Evolutionary conservation across 805 yeast species (phyloP), one percentile per base, ranked within the genome.

Genomic region (Kuraishia floccosa): DNA sequence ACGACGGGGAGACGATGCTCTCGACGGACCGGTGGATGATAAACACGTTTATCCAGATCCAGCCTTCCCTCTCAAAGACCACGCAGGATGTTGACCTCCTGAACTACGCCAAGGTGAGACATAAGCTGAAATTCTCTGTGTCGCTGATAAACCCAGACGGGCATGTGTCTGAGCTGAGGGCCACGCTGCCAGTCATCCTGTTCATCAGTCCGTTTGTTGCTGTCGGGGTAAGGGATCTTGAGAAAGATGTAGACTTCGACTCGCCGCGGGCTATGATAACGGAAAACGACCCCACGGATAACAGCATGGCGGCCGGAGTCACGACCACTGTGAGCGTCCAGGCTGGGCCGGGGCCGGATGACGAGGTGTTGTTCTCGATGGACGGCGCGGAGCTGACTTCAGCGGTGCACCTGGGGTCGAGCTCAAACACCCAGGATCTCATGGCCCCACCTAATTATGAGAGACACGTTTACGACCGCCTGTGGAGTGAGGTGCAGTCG

Each of bases 401-500:
- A n/a, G n/a, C n/a, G n/a, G n/a, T n/a, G n/a, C n/a, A n/a, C n/a
- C n/a, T n/a, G n/a, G 46, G 45, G 18, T 36, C 41, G 3, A 34
- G 44, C 22, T 35, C 48, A 5, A 45, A 54, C n/a, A 60, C 64
- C 4, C 59, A 67, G 33, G 66, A 56, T 28, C 46, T 72, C 28
- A 64, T 72, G 58, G 91, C 95, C 1, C 96, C 96, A 3, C 94
- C 96, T 17, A 67, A 78, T 35, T 86, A 86, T 50, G 86, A 74
- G 36, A 72, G 68, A 33, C 94, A 83, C 50, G 71, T 84, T 23
- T 82, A 79, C 51, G 96, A 86, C 53, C 60, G 81, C 34, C 53
- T 86, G 15, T 85, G 82, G 82, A 66, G 70, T 22, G 87, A 77
- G 35, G 61, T 74, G 6, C 48, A 43, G 4, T 58, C 72, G 4